Evolutionary conservation across 2,329 filamentous ascomycete genomes (phyloP), one percentile per base, ranked within the genome.

Genomic region (Fusarium praegraminearum): DNA sequence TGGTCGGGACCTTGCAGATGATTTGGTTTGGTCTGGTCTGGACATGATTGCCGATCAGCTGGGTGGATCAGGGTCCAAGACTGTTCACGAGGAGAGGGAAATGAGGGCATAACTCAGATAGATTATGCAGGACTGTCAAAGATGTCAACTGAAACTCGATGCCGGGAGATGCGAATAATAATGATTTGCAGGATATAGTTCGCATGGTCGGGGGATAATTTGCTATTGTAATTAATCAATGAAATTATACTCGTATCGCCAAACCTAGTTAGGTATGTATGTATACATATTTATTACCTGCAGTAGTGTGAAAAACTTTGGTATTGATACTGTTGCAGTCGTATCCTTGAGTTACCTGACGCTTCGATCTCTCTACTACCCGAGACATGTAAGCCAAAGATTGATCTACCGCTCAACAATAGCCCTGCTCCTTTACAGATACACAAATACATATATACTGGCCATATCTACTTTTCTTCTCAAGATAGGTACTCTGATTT

Each of bases 61-160:
- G 45, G 24, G 67, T 68, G 67, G 91, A 68, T 62, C 62, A 70
- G 57, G 67, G 67, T 70, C 45, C 52, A 62, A 58, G 28, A 46
- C 47, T 55, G 30, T 52, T 47, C 44, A 46, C 40, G 40, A 36
- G 40, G 28, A 57, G 50, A 51, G 43, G 30, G 53, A 44, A 47
- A 52, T 52, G 49, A 52, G 35, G 26, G 49, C 13, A 52, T 40
- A 52, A 36, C n/a, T 41, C 43, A 40, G 46, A 52, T 40, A 70
- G 45, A 70, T 70, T 56, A 66, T 69, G 67, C 57, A 69, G 66
- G 59, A 53, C 26, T 32, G 33, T 49, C 50, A 40, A 40, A 61
- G 45, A 57, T 50, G 22, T 41, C 38, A 41, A 41, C 51, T 50
- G 36, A 38, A 47, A 57, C 28, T 45, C 49, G 52, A 43, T 30